A percentile compares a stretch with the other conserved stretches of the same genome.
Conservation (phyloP, 75 land plant genomes). For the Sequoia sempervirens region DNA sequence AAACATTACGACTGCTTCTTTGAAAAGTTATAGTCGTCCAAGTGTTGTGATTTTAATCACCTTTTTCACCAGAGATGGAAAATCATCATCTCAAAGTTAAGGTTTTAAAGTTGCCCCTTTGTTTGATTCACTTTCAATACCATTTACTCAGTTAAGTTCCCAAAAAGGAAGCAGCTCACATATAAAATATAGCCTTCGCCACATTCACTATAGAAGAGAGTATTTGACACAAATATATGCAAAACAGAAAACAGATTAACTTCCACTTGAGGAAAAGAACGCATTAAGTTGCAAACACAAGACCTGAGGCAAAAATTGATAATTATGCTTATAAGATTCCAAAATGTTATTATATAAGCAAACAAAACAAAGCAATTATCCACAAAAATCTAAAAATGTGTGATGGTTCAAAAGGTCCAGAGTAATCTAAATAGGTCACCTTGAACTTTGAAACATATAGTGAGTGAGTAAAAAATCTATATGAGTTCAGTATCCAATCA, state of each 20-base stretch:
- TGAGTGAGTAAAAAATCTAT: background rate
- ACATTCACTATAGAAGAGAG: background rate
- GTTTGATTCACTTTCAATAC: background rate
- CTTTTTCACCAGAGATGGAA: background rate
- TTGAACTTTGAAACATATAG: background rate
- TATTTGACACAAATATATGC: background rate
- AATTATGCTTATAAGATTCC: background rate
- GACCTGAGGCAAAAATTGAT: background rate
- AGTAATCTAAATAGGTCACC: background rate
- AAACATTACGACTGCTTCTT: background rate
- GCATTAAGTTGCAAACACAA: background rate
- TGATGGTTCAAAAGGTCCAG: background rate
- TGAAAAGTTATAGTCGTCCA: background rate
- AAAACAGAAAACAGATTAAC: slow-evolving; percentile 1
- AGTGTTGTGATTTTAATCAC: background rate
- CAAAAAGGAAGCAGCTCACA: background rate
- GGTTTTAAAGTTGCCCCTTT: background rate
- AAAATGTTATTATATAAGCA: background rate
- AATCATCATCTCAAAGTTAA: background rate
- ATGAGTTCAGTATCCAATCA: background rate
- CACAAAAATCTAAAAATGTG: background rate
- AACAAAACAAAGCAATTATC: background rate
- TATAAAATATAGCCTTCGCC: background rate
- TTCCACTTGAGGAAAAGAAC: background rate
- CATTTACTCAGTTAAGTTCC: background rate